These are phyloP conservation scores for Diaporthe amygdali DNA, from an alignment of 2,329 filamentous ascomycete genomes.

Conservation along the genomic window DNA sequence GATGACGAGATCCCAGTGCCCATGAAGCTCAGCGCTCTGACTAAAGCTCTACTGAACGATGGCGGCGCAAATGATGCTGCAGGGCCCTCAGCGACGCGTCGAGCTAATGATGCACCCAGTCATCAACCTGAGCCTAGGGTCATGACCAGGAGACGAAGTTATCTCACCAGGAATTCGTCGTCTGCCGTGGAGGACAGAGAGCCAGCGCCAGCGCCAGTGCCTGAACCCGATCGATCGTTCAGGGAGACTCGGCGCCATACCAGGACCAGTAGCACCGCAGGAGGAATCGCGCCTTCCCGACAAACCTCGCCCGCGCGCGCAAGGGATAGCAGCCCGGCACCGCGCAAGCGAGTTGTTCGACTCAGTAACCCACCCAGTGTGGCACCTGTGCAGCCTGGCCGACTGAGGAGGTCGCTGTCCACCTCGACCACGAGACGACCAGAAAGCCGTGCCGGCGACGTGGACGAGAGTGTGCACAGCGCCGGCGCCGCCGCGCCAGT, in stretches of 20 bases:
- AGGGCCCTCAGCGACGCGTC: conserved; percentile 33
- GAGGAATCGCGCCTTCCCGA: conserved; percentile 39
- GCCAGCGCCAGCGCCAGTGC: neutral
- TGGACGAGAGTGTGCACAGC: conserved; percentile 34
- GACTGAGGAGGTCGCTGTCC: conserved; percentile 58
- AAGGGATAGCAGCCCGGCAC: conserved; percentile 55
- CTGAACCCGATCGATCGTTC: conserved; percentile 27
- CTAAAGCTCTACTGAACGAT: conserved; percentile 80
- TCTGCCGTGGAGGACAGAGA: conserved; percentile 47
- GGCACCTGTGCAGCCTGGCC: conserved; percentile 38
- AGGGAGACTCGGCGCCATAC: conserved; percentile 45
- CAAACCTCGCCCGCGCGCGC: conserved; percentile 51
- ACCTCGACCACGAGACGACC: conserved; percentile 33
- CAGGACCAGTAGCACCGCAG: conserved; percentile 54
- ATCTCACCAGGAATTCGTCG: conserved; percentile 49
- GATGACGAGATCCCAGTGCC: conserved; percentile 92
- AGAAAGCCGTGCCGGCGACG: conserved; percentile 35
- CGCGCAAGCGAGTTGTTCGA: conserved; percentile 61
- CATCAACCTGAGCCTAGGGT: conserved; percentile 47
- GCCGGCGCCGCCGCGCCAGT: conserved; percentile 30
- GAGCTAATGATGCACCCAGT: conserved; percentile 32
- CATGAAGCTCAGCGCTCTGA: conserved; percentile 92
- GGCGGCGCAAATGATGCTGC: conserved; percentile 56
- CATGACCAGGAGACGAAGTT: conserved; percentile 56
- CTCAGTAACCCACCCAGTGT: conserved; percentile 54